Evolutionary conservation across 78 protist species (phyloP), one percentile per base, ranked within the genome.

Genomic region (Capsaspora owczarzaki): DNA sequence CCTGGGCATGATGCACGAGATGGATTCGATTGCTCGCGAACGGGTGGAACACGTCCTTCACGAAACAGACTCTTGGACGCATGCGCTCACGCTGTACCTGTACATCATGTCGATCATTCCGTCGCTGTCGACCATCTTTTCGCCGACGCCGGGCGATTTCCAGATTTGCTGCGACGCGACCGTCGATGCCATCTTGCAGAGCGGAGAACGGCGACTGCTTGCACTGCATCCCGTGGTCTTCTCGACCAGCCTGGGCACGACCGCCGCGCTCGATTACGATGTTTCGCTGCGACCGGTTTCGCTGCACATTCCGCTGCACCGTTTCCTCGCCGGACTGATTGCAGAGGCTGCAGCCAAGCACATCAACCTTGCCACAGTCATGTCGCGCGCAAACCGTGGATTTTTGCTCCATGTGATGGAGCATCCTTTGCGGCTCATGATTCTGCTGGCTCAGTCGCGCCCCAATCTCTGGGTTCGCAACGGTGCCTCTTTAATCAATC

Each of bases 281-380:
- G 40, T 63, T 35, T 20, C 41, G 25, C 2, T 41, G 35, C n/a
- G 33, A 25, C 43, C 33, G 1, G 77, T 71, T 25, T 29, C 42
- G 8, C 42, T 71, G 37, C 77, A 71, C 51, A 41, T 71, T 43
- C 77, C 77, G 33, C 77, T 71, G 3, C 77, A 71, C 27, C 46
- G 77, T 3, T 4, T 31, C 29, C 23, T 71, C 22, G 46, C 61
- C 2, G 46, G 53, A 27, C 71, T 63, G 38, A 31, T 63, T 25
- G 71, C 6, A 19, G 19, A 22, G 8, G 71, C 29, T 63, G 10
- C 16, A 20, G 56, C 16, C n/a, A 10, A 16, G n/a, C 56, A 49
- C 16, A 10, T 16, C 56, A 16, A 49, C 56, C 56, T 49, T 16
- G n/a, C n/a, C n/a, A n/a, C n/a, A n/a, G n/a, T n/a, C n/a, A n/a